phyloP scores from a whole-genome alignment of 2,329 filamentous ascomycete species.

The Ophiostoma sp. region DNA sequence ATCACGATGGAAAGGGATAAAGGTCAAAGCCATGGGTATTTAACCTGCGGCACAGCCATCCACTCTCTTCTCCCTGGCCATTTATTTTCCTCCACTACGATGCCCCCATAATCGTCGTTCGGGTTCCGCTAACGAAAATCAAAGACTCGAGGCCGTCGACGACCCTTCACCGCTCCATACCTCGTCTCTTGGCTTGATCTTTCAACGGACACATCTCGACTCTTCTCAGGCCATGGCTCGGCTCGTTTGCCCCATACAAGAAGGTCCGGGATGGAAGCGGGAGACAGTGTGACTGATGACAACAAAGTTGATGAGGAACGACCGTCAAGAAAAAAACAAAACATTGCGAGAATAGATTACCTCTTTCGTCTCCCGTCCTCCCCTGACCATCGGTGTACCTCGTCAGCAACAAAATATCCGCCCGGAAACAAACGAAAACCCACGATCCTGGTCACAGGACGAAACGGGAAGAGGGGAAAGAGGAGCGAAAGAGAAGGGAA shows the following conservation, averaged over 20 bases:
- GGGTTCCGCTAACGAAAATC: not conserved
- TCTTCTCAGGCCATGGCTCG: not conserved
- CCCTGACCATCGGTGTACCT: not conserved
- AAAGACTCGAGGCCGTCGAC: not conserved
- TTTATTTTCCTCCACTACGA: too few species aligned
- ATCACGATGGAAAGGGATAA: not conserved
- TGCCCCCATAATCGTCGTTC: too few species aligned
- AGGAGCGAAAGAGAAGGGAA: not conserved
- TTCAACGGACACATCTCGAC: not conserved
- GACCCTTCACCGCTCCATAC: not conserved
- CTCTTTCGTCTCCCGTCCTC: not conserved
- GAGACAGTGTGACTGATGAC: not conserved
- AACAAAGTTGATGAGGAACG: not conserved
- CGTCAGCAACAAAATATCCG: not conserved
- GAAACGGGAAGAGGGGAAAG: not conserved
- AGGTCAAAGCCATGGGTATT: not conserved
- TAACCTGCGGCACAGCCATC: not conserved
- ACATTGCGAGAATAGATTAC: not conserved
- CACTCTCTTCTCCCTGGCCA: not conserved
- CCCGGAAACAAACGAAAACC: not conserved
- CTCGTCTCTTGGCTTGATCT: not conserved
- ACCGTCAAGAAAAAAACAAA: not conserved
- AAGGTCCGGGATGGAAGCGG: not conserved
- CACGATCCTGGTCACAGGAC: conserved; percentile 15
- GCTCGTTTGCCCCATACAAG: conserved; percentile 2